Evolutionary conservation across 1,284 basidiomycete genomes (phyloP), one percentile per base, ranked within the genome.

Genomic region (Boletus nobilissimus): DNA sequence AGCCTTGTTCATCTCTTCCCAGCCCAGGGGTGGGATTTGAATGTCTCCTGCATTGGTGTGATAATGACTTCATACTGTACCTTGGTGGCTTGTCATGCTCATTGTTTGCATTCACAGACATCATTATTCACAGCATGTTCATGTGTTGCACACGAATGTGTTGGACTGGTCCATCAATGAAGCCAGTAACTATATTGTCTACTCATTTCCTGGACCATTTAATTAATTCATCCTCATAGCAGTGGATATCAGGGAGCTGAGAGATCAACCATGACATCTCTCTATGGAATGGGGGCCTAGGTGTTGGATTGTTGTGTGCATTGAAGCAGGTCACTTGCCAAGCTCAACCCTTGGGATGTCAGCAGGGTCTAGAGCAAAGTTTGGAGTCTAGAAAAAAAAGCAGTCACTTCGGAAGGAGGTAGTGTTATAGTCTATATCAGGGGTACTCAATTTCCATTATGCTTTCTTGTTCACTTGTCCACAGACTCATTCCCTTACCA

Each of bases 21-120:
- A 92, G 94, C 80, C 85, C 94, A 11, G 91, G 89, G 4, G 85
- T 94, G 5, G 89, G 96, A 3, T 97, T 96, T 80, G 94, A 97
- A 81, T 88, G 89, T 2, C 91, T 97, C 16, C 87, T 97, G 66
- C 88, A 90, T 79, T 89, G 93, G 75, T 64, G 77, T 75, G 48
- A 76, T 65, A 88, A 91, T 54, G 83, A 89, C 75, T 91, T 91
- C 79, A 82, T 83, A 16, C 84, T 86, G 3, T 92, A 93, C 82
- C 92, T 91, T 26, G 91, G 89, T 34, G 91, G 92, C 40, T 89
- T 95, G 72, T 93, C 91, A 19, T 90, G 89, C 69, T 86, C 95
- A 40, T 94, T 95, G 85, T 96, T 96, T 81, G 92, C 94, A 0
- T 95, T 95, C 80, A 95, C 95, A 16, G 90, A 95, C 80, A 86